A percentile compares a stretch with the other conserved stretches of the same genome.
Evolutionary conservation across 352 stramenopile species (phyloP).

Genomic region (Phytophthora kernoviae): DNA sequence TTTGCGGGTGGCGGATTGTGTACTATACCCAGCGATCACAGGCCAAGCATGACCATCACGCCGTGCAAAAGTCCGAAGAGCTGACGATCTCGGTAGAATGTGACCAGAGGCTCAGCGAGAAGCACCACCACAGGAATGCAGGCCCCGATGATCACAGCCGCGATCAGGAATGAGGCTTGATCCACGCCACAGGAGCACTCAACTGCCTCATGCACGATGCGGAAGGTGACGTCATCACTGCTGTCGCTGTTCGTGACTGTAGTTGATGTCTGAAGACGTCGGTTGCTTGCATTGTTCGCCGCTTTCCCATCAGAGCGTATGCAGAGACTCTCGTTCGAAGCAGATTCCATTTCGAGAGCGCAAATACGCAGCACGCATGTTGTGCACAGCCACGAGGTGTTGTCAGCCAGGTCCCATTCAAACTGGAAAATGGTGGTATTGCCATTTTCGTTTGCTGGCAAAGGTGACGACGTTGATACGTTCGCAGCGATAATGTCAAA

Average conservation of each 20-base stretch:
- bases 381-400: constrained; percentile 45
- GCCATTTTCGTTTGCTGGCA: constrained; percentile 4
- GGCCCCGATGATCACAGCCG: constrained; percentile 45
- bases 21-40: constrained; percentile 35
- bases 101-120: constrained; percentile 58
- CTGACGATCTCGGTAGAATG: constrained; percentile 65
- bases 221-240: constrained; percentile 40
- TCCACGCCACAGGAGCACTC: constrained; percentile 53
- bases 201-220: constrained; percentile 56
- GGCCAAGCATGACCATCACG: constrained; percentile 36
- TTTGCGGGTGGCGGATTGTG: constrained; percentile 34
- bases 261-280: constrained; percentile 21
- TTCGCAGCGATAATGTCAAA: constrained; percentile 40
- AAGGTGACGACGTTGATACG: constrained; percentile 14
- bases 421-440: constrained; percentile 37
- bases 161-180: constrained; percentile 44
- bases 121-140: constrained; percentile 43
- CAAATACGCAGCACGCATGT: constrained; percentile 57
- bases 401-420: constrained; percentile 49
- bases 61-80: constrained; percentile 46
- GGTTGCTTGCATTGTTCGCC: not conserved
- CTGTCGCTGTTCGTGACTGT: constrained; percentile 10
- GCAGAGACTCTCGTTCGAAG: constrained; percentile 35
- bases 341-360: constrained; percentile 20
- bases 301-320: constrained; percentile 52